Evolutionary conservation across 345 rosid genomes (phyloP), one percentile per base, ranked within the genome.

Genomic region (Linum lewisii): DNA sequence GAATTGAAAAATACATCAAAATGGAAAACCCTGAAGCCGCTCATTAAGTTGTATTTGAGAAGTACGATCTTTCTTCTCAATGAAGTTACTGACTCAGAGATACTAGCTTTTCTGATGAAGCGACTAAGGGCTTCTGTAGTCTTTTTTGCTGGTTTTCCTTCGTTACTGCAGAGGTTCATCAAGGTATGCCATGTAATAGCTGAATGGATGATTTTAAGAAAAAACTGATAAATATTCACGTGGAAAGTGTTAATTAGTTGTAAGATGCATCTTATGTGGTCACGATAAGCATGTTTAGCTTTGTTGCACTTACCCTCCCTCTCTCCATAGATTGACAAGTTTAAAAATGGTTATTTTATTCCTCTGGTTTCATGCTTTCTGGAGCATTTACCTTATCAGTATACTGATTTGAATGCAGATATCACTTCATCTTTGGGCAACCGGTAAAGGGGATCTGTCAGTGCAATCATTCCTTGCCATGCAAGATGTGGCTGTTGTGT

Each of bases 401-500:
- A 47, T 42, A 59, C 73, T 57, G 55, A 51, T 53, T 52, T 66
- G 57, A 55, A 44, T 73, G 71, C 86, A 93, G 99, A 63, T 75
- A 66, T 75, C 83, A 25, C 67, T 89, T 68, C 84, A 85, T 72
- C 59, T 89, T 62, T 89, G 99, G 99, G 83, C 83, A 59, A 87
- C 91, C 0, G 77, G 94, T 61, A 81, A 84, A 65, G 81, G 68
- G 65, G 66, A 56, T 57, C 68, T 82, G 51, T 80, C 95, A 3
- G 67, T 70, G 61, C 75, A 73, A 34, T 77, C 94, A 51, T 82
- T 81, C 76, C 75, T 82, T 52, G 34, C 85, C 57, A 75, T 87
- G 53, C 79, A 69, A 69, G 91, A 76, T 54, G 84, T 87, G 67
- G 75, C 81, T 61, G 51, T 63, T 63, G 75, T 74, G 49, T 89